phyloP scores from a whole-genome alignment of 768 basidiomycete species.

The Cyclocybe aegerita region DNA sequence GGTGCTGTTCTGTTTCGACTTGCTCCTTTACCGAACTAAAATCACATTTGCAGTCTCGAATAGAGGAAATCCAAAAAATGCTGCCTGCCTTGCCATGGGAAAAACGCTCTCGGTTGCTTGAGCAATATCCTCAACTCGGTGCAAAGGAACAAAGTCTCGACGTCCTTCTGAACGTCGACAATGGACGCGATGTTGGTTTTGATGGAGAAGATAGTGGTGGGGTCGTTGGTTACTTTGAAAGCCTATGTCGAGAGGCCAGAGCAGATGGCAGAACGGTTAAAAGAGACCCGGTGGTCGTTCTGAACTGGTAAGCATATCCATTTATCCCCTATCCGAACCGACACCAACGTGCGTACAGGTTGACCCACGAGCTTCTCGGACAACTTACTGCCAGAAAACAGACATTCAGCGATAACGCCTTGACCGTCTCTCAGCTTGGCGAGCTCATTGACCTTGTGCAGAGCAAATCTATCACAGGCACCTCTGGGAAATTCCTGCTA shows the following conservation, averaged over 20 bases:
- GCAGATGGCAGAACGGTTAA: slow-evolving; percentile 12
- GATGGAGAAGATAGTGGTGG: slow-evolving; percentile 53
- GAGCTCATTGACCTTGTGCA: slow-evolving; percentile 78
- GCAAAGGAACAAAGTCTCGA: slow-evolving; percentile 68
- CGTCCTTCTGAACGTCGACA: slow-evolving; percentile 73
- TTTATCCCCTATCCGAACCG: no score
- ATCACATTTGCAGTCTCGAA: slow-evolving; percentile 49
- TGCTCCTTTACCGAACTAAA: background rate
- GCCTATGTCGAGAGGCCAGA: slow-evolving; percentile 40
- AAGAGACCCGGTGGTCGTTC: slow-evolving; percentile 66
- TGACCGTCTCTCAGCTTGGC: slow-evolving; percentile 67
- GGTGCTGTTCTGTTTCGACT: slow-evolving; percentile 24
- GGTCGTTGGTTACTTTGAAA: slow-evolving; percentile 81
- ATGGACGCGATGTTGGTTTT: slow-evolving; percentile 56
- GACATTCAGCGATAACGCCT: slow-evolving; percentile 54
- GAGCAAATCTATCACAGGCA: slow-evolving; percentile 66
- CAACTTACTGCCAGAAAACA: slow-evolving; percentile 62
- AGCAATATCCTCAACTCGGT: slow-evolving; percentile 28
- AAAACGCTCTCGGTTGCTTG: slow-evolving; percentile 56
- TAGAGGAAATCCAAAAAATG: slow-evolving; percentile 45
- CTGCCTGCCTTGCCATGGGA: slow-evolving; percentile 80
- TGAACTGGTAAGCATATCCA: slow-evolving; percentile 74
- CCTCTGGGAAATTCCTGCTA: slow-evolving; percentile 77
- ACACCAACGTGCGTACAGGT: slow-evolving; percentile 46
- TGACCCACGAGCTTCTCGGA: slow-evolving; percentile 85